Evolutionary conservation across 345 rosid genomes (phyloP), one percentile per base, ranked within the genome.

Genomic region (Citrus maxima): DNA sequence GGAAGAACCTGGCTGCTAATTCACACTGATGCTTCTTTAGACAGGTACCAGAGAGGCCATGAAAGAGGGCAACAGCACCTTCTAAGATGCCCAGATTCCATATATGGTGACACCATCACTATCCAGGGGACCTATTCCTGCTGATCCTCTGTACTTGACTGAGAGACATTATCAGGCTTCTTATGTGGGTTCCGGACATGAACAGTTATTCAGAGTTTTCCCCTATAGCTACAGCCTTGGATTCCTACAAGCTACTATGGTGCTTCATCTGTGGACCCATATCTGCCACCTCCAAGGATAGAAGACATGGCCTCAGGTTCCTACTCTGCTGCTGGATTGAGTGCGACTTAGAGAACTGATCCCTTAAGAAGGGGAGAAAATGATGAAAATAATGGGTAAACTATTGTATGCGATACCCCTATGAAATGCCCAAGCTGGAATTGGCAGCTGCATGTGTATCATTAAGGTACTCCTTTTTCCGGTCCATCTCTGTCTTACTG

Each of bases 381-480:
- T 14, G 80, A 80, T 72, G 67, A 65, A 59, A 69, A 30, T n/a
- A 86, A 82, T 61, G 76, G 80, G 30, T 54, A 54, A 40, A 40
- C 12, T 40, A 40, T 40, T 2, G 12, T 82, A 88, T 84, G 82
- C 61, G 58, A 1, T 82, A 37, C 14, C 82, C 73, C 42, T 80
- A 81, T 81, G 73, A 73, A 24, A 82, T 22, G 32, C 60, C 76
- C 69, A 78, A 73, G 62, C 59, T 77, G 28, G 90, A 82, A 84
- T 72, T 77, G 30, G 79, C 77, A 1, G 73, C 81, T 7, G 70
- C 85, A 37, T 71, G 89, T 27, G 92, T 90, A 76, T 82, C 91
- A 62, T 92, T 93, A 5, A 87, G 92, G 30, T 93, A 89, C 87
- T 77, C 89, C 7, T n/a, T 89, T 90, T 69, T 81, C 88, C 19